phyloP scores from a whole-genome alignment of 1,139 yeast genomes.

The Pichia sp. region DNA sequence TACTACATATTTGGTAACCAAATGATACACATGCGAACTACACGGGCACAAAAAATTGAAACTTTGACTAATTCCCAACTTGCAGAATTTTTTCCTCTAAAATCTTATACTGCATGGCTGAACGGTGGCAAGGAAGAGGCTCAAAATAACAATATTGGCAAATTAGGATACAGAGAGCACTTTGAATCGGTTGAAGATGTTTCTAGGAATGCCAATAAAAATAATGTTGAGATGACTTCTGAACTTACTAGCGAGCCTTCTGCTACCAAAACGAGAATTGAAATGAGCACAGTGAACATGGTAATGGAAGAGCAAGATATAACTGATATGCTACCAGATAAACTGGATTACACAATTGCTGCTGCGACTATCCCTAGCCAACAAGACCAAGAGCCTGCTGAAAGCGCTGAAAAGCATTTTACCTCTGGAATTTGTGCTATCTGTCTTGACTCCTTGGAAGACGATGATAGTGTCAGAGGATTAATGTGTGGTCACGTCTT shows the following conservation, averaged over 20 bases:
- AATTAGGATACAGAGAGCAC: slow-evolving; percentile 25
- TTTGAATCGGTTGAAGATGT: slow-evolving; percentile 1
- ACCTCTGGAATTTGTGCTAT: slow-evolving; percentile 79
- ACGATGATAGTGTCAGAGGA: slow-evolving; percentile 64
- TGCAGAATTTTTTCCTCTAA: slow-evolving; percentile 60
- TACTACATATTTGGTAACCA: slow-evolving; percentile 12
- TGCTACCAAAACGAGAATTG: neutral
- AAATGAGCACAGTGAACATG: neutral
- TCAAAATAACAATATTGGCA: slow-evolving; percentile 24
- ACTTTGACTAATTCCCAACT: slow-evolving; percentile 54
- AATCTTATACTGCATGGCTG: slow-evolving; percentile 59
- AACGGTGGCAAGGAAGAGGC: slow-evolving; percentile 48
- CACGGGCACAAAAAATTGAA: slow-evolving; percentile 44
- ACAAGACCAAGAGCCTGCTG: too few species aligned
- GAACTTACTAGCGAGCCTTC: slow-evolving; percentile 7
- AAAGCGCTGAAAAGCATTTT: slow-evolving; percentile 41
- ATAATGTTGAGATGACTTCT: slow-evolving; percentile 26
- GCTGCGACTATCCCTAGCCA: neutral
- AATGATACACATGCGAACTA: slow-evolving; percentile 20
- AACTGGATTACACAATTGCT: slow-evolving; percentile 4
- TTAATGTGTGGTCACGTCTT: slow-evolving; percentile 80
- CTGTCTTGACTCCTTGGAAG: slow-evolving; percentile 64
- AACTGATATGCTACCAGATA: slow-evolving; percentile 16
- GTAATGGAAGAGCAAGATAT: slow-evolving; percentile 9
- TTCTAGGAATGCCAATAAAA: slow-evolving; percentile 13